Evolutionary conservation across 1,284 basidiomycete species (phyloP).

Genomic region (Leccinum laetum): DNA sequence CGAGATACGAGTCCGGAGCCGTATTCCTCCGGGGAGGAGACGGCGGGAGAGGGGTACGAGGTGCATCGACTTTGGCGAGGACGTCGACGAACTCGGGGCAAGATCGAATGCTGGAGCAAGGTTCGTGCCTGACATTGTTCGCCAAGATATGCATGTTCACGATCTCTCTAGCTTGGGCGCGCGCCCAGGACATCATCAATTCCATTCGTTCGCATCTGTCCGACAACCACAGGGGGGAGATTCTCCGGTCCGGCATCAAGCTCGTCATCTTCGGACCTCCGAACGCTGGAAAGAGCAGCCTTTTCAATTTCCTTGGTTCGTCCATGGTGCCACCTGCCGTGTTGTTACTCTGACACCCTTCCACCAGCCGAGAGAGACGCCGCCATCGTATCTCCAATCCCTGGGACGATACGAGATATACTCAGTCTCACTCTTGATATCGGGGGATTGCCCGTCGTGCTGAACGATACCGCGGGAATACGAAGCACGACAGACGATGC

Average conservation of each 20-base stretch:
- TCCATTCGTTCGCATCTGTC: conserved; percentile 57
- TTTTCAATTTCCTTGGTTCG: conserved; percentile 82
- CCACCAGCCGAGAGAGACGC: conserved; percentile 76
- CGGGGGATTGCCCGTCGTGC: conserved; percentile 78
- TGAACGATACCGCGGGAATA: conserved; percentile 86
- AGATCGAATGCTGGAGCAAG: conserved; percentile 59
- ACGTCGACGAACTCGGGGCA: conserved; percentile 59
- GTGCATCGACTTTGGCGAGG: conserved; percentile 83
- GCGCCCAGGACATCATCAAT: conserved; percentile 46
- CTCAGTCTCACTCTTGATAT: conserved; percentile 84
- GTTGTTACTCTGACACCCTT: neutral
- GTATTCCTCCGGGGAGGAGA: conserved; percentile 56
- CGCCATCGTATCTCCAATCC: conserved; percentile 83
- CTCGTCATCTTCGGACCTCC: conserved; percentile 89
- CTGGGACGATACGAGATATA: conserved; percentile 88
- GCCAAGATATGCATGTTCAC: neutral
- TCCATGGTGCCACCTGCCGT: neutral
- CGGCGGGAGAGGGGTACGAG: conserved; percentile 52
- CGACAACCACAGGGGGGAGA: conserved; percentile 77
- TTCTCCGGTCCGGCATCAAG: conserved; percentile 76
- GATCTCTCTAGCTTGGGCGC: conserved; percentile 43
- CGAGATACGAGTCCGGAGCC: conserved; percentile 76
- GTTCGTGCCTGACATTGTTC: conserved; percentile 35
- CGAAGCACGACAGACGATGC: conserved; percentile 63
- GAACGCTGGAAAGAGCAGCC: conserved; percentile 86